phyloP scores from a whole-genome alignment of 495 filamentous ascomycete species.

The Trichocladium uniseriatum region DNA sequence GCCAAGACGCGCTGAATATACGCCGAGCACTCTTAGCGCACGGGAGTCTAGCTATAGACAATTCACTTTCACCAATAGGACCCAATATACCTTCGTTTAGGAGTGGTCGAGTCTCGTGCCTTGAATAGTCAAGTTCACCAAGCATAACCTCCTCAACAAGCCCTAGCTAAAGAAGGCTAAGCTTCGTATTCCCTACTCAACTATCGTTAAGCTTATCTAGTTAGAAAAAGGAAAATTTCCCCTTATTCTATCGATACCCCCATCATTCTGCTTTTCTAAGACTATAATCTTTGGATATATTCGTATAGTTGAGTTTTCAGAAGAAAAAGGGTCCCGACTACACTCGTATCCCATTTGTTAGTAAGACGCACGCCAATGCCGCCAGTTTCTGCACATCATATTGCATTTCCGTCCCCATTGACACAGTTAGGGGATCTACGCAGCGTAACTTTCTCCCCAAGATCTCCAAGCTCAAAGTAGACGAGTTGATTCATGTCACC shows the following conservation, averaged over 20 bases:
- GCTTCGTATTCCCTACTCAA: slow-evolving; percentile 32
- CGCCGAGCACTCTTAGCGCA: no score
- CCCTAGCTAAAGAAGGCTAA: slow-evolving; percentile 5
- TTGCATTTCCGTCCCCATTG: background rate
- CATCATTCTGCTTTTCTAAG: no score
- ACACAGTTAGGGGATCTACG: no score
- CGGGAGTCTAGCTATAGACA: slow-evolving; percentile 41
- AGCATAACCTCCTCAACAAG: slow-evolving; percentile 29
- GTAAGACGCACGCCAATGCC: slow-evolving; percentile 6
- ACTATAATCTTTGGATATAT: no score
- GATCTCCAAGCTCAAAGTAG: slow-evolving; percentile 15
- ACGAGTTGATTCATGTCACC: slow-evolving; percentile 20
- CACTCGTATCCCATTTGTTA: slow-evolving; percentile 15
- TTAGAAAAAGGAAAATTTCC: slow-evolving; percentile 20
- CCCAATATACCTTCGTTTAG: slow-evolving; percentile 36
- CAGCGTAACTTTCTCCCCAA: slow-evolving; percentile 11
- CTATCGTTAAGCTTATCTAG: slow-evolving; percentile 28
- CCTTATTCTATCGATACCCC: slow-evolving; percentile 26
- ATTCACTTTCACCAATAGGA: slow-evolving; percentile 32
- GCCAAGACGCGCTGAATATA: no score
- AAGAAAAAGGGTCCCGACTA: no score
- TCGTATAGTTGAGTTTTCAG: no score
- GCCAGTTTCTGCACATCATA: background rate
- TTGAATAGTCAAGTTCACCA: slow-evolving; percentile 38
- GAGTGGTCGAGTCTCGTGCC: slow-evolving; percentile 30